Conservation (phyloP, 225 moss, liverwort and hornwort species). For the Anthoceros angustus region DNA sequence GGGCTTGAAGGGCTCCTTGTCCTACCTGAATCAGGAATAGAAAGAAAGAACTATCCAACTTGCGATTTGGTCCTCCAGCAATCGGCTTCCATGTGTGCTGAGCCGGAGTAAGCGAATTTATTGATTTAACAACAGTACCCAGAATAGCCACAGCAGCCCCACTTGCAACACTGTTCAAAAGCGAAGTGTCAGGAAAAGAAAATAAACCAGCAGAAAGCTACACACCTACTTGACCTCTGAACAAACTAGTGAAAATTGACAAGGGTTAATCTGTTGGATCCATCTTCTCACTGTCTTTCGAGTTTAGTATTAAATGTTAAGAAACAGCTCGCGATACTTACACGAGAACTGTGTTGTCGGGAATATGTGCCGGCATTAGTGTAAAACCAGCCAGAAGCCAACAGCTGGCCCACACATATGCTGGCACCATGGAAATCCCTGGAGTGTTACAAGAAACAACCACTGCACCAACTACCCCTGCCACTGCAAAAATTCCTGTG, state of each 20-base stretch:
- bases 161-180: conserved; percentile 50
- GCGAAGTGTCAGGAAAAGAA: not conserved
- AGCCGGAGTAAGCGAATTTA: conserved; percentile 39
- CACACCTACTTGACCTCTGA: not conserved
- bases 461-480: conserved; percentile 71
- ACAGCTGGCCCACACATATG: conserved; percentile 78
- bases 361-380: conserved; percentile 81
- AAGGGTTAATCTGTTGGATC: not conserved
- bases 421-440: conserved; percentile 70
- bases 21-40: conserved; percentile 57
- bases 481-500: conserved; percentile 60
- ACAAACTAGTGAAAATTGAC: conserved; percentile 12
- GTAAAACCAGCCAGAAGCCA: conserved; percentile 90
- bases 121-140: conserved; percentile 46
- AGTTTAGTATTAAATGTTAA: not conserved
- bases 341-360: conserved; percentile 77
- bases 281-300: not conserved
- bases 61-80: conserved; percentile 38
- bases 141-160: conserved; percentile 47
- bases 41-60: conserved; percentile 34
- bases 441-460: conserved; percentile 55
- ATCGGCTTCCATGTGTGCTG: conserved; percentile 53
- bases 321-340: conserved; percentile 19
- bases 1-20: too few relatives aligned
- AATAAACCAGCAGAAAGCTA: not conserved